phyloP scores from a whole-genome alignment of 2,329 filamentous ascomycete species.

The Ascochyta rabiei region DNA sequence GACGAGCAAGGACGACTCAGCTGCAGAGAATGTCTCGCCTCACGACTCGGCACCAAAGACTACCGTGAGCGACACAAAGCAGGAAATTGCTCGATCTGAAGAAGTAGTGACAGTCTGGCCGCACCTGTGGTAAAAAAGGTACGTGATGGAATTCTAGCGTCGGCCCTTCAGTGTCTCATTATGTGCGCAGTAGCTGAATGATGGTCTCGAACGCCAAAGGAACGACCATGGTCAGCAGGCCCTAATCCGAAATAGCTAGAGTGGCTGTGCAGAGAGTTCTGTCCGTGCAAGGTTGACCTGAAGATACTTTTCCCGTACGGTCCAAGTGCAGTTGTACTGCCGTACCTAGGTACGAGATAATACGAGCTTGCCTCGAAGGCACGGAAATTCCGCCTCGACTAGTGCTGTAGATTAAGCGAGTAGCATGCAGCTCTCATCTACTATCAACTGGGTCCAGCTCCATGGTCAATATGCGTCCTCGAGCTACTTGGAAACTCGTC shows the following conservation, averaged over 20 bases:
- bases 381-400: background rate
- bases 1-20: background rate
- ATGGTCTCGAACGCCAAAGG: too few relatives aligned
- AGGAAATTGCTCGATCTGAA: background rate
- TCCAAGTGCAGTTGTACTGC: background rate
- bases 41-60: background rate
- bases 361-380: background rate
- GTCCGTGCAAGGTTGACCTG: background rate
- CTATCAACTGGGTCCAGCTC: background rate
- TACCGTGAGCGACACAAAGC: background rate
- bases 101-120: constrained; percentile 25
- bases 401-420: background rate
- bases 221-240: too few relatives aligned
- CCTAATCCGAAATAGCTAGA: background rate
- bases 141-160: background rate
- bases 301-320: background rate
- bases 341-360: background rate
- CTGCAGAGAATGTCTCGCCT: background rate
- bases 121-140: constrained; percentile 25
- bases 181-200: background rate
- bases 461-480: background rate
- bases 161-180: background rate
- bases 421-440: background rate
- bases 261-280: background rate
- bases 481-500: background rate